Evolutionary conservation across 1,284 basidiomycete genomes (phyloP), one percentile per base, ranked within the genome.

Genomic region (Leucoagaricus sp.): DNA sequence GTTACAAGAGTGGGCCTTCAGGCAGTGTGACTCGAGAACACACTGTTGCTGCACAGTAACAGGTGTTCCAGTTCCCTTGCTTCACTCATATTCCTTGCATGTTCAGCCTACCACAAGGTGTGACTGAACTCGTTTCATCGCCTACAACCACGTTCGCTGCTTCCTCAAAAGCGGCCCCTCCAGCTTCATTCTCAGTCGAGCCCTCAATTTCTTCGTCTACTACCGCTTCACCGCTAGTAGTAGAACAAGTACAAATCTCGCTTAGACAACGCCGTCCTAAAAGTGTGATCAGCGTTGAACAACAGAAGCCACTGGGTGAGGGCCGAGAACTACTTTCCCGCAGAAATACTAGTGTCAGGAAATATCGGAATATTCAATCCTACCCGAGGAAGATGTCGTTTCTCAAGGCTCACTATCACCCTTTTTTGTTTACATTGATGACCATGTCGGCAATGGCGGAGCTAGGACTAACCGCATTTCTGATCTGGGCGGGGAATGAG

Each of bases 371-470:
- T 31, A 38, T 50, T 34, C 49, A 52, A 28, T 40, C 48, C 15
- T 57, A 51, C 29, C 31, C 49, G 12, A 36, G 49, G 47, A 49
- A 64, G 53, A 78, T 77, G 75, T 68, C 77, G 23, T 72, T 73
- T 55, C 66, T 79, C 58, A 76, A 80, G 65, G 77, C 79, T 5
- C 76, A 81, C 63, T 86, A 85, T 62, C 86, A 89, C 61, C 86
- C 87, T 2, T 79, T 85, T 64, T 75, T 91, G 51, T 91, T 91
- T 63, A 74, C 81, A 19, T 69, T 89, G 64, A 87, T 91, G 73
- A 80, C 83, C 13, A 73, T 87, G 42, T 82, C 77, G 44, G 84
- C 83, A 25, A 77, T 87, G 68, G 83, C 86, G 21, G 87, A 91
- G 67, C 77, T 90, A 49, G 87, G 85, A 49, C 78, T 91, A 52